Percentiles rank a stretch among this genome's conserved stretches.
phyloP scores from a whole-genome alignment of 345 rosid species.

The Citropsis articulata region DNA sequence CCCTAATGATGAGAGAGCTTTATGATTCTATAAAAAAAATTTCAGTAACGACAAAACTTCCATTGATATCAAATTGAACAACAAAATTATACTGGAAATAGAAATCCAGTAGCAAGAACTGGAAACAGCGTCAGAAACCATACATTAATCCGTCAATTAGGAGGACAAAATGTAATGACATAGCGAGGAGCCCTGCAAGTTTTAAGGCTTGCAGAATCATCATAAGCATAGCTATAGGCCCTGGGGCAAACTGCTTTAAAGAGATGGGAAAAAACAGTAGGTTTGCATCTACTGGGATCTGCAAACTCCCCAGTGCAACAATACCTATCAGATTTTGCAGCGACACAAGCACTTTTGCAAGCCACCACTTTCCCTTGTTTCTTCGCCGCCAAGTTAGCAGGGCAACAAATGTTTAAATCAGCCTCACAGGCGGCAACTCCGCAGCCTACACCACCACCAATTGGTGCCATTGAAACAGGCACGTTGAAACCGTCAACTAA shows the following conservation, averaged over 20 bases:
- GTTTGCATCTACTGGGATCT: slow-evolving; percentile 36
- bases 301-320: slow-evolving; percentile 49
- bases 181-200: slow-evolving; percentile 45
- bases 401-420: slow-evolving; percentile 45
- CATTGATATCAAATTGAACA: neutral
- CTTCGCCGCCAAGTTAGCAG: slow-evolving; percentile 31
- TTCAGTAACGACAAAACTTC: neutral
- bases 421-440: slow-evolving; percentile 47
- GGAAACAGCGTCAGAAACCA: neutral
- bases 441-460: slow-evolving; percentile 37
- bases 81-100: neutral
- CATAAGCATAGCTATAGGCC: slow-evolving; percentile 46
- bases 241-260: slow-evolving; percentile 51
- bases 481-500: slow-evolving; percentile 52
- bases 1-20: neutral
- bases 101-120: neutral
- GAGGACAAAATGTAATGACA: slow-evolving; percentile 53
- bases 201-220: slow-evolving; percentile 45
- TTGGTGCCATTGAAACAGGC: slow-evolving; percentile 41
- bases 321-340: slow-evolving; percentile 37
- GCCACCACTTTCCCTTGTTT: slow-evolving; percentile 41
- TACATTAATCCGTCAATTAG: slow-evolving; percentile 13
- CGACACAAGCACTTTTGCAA: slow-evolving; percentile 55
- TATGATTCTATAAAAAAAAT: neutral
- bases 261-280: slow-evolving; percentile 34